Evolutionary conservation across 495 filamentous ascomycete genomes (phyloP), one percentile per base, ranked within the genome.

Genomic region (Melanomma pulvis-pyrius): DNA sequence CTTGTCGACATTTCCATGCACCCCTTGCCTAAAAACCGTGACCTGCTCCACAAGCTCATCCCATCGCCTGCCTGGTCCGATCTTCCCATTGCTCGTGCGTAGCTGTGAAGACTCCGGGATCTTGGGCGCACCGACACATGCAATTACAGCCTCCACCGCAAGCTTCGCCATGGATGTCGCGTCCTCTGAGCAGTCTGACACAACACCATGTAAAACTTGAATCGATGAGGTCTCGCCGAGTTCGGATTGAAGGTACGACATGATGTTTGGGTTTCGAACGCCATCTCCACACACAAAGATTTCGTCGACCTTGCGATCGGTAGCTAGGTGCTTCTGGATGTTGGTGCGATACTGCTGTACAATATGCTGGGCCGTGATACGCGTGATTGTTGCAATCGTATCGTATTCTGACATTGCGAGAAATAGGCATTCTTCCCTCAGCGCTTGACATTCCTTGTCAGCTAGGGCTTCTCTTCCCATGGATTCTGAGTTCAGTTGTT

Each of bases 211-310:
- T 29, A 64, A 25, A 30, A 19, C n/a, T 25, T 15, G 28, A 44
- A 69, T 51, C 5, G 15, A 6, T 8, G 8, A 11, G 13, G 24
- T 63, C 11, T 54, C 54, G 15, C 12, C 29, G 21, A 60, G 22
- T 25, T 59, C 22, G 1, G 19, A 4, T 32, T 51, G 12, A 13
- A 69, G 29, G 34, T 69, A 55, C 4, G 22, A 19, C 4, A 61
- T 39, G 46, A 65, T 69, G 21, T 48, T 46, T 5, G 52, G 21
- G 36, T 69, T 69, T n/a, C 22, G 28, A 1, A 61, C 59, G 24
- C 66, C 66, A n/a, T 2, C 25, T 24, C 66, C 66, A 53, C 66
- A 69, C 11, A 69, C 19, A 36, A 69, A 54, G 30, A 69, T 34
- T 28, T 69, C 66, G 26, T 60, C 54, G 17, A 60, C 47, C 9